Conservation (phyloP, 495 filamentous ascomycete genomes). For the Beverwykella pulmonaria region DNA sequence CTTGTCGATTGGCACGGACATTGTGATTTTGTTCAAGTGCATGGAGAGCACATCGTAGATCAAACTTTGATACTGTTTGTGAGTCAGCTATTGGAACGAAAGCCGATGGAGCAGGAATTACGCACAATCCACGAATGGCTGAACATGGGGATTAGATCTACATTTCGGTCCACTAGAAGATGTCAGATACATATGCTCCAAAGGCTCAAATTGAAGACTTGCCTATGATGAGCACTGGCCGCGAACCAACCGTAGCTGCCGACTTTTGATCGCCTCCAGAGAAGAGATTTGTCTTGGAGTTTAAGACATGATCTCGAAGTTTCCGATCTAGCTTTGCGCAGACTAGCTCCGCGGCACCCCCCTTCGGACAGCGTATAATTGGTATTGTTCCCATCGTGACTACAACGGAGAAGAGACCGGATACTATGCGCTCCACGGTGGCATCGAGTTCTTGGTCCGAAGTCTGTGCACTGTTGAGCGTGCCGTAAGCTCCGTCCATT, state of each 20-base stretch:
- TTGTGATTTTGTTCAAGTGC: conserved; percentile 94
- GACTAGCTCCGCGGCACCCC: conserved; percentile 92
- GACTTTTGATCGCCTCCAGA: conserved; percentile 59
- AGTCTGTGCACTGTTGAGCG: conserved; percentile 88
- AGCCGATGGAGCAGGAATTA: neutral
- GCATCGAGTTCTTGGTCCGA: conserved; percentile 86
- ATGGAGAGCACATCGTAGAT: conserved; percentile 93
- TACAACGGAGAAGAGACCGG: conserved; percentile 91
- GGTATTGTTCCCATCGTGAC: conserved; percentile 96
- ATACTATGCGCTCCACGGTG: conserved; percentile 87
- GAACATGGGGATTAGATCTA: conserved; percentile 97
- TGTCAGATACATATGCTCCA: neutral
- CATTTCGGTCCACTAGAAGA: conserved; percentile 79
- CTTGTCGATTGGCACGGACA: conserved; percentile 80
- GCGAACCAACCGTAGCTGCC: conserved; percentile 55
- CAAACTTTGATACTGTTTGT: conserved; percentile 77
- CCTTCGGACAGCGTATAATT: conserved; percentile 88
- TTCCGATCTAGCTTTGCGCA: conserved; percentile 92
- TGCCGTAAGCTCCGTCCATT: conserved; percentile 88
- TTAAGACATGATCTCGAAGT: conserved; percentile 92
- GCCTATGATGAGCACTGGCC: conserved; percentile 81
- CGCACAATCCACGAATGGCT: conserved; percentile 88
- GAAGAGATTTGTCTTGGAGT: conserved; percentile 96
- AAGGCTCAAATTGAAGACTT: neutral
- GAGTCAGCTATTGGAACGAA: neutral